Evolutionary conservation across 495 filamentous ascomycete genomes (phyloP), one percentile per base, ranked within the genome.

Genomic region (Chaetomium fimeti): DNA sequence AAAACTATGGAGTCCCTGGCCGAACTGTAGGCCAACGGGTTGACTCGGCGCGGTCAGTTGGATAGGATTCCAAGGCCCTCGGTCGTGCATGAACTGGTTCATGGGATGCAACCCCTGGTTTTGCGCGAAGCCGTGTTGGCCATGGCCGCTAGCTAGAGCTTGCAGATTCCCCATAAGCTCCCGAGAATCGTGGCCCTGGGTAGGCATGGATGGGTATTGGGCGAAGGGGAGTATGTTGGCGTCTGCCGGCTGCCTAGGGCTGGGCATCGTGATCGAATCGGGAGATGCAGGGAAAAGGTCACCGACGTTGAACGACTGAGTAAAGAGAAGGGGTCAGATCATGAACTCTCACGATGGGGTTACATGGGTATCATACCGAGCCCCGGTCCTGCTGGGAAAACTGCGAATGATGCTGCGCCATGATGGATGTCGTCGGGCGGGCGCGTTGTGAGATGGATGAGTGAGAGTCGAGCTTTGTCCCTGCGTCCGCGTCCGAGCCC

Each of bases 271-370:
- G 24, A 69, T 48, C 12, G 60, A 69, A 15, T 60, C 66, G 3
- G 64, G 59, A 18, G 64, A 67, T 12, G 27, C 62, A n/a, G 67
- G 65, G 12, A 62, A 25, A 12, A 43, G 29, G n/a, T 57, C 42
- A 27, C 48, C 49, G 8, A 57, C 0, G 53, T 45, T 54, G 32
- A 53, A 25, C 5, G n/a, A 5, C 54, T 65, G 48, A 29, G 4
- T 1, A 15, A 16, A 36, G 24, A 24, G 24, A 43, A 2, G 20
- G 47, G 15, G 32, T 57, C 20, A 61, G 58, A 55, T 27, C 13
- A 16, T 13, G 1, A 11, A n/a, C n/a, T 18, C 28, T 48, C 20
- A 42, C 40, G 27, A 57, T 3, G 53, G n/a, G 29, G 9, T 5
- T 15, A 12, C 2, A 11, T 22, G 15, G 55, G 43, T 6, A 38